Conservation (phyloP, 305 asterid species). For the Rubia tinctorum region DNA sequence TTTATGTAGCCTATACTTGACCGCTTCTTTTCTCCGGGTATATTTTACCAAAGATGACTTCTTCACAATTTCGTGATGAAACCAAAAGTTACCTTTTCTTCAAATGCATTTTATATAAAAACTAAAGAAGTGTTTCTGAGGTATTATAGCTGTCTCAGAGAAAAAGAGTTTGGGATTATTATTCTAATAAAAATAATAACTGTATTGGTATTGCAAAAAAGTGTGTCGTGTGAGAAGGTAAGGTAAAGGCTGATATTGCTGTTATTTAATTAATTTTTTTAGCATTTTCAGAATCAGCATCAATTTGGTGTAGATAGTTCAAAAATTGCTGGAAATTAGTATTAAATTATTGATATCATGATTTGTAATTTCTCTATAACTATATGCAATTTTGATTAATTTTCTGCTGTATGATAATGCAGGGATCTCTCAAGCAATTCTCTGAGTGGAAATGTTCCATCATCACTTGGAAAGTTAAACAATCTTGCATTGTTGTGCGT, state of each 20-base stretch:
- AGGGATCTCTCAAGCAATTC: conserved; percentile 99
- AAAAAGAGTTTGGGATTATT: not conserved
- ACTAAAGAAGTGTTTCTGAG: not conserved
- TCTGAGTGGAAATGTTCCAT: conserved; percentile 90
- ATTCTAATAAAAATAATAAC: not conserved
- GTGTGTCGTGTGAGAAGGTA: not conserved
- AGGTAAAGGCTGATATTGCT: not conserved
- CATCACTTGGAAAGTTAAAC: conserved; percentile 81
- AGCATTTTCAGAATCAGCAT: not conserved
- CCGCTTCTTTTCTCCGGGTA: not conserved
- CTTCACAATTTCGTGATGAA: not conserved
- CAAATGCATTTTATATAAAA: not conserved
- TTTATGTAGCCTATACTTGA: not conserved
- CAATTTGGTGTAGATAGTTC: not conserved
- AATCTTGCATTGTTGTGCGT: conserved; percentile 80
- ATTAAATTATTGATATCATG: not conserved
- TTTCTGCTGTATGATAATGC: conserved; percentile 16
- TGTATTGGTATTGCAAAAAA: not conserved
- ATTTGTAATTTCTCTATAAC: not conserved
- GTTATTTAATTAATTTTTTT: not conserved
- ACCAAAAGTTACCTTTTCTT: not conserved
- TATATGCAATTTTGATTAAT: not conserved
- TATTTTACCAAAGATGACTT: not conserved
- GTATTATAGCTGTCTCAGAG: not conserved
- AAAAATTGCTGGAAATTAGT: not conserved